Evolutionary conservation across 139 green algal species (phyloP), one percentile per base, ranked within the genome.

Genomic region (Picochlorum sp.): DNA sequence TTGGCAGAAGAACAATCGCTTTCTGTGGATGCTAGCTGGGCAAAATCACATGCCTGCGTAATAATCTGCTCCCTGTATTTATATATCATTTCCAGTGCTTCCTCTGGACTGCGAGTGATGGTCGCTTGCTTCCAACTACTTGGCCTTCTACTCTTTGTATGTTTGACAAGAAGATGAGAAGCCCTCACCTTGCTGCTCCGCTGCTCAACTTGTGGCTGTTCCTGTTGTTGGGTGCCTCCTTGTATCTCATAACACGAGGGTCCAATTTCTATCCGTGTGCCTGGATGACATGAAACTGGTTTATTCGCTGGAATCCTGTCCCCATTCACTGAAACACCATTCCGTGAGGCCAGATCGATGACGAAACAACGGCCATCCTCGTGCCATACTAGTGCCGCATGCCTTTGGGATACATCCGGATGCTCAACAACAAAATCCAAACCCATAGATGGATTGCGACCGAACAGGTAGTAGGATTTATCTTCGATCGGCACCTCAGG

Each of bases 121-220:
- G 68, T 61, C 2, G 65, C 56, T 69, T 95, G 84, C 72, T 94
- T 93, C 88, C 88, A 95, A 11, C 76, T 88, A 9, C 65, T 78
- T 1, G 88, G 88, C 13, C 83, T 72, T 8, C 88, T 57, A 1
- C 56, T 67, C 56, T 85, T 79, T 47, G 61, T 74, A 75, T 95
- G 88, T 75, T 95, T 95, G 2, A 95, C 85, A 30, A 95, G 82
- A 60, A 95, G 69, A 72, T 95, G 88, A 1, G 74, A 87, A 2
- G 84, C 86, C 2, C 83, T 63, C 21, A 92, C 83, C n/a, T 74
- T 65, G 34, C 34, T 41, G 2, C 34, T 41, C 34, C 34, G 34
- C 34, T 41, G 34, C 2, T 13, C 8, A 14, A 9, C 34, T 13
- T 41, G 34, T 41, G 7, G 34, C 34, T 41, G 34, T 41, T 41